Percentiles rank a stretch among this genome's conserved stretches.
Conservation (phyloP, 2,329 filamentous ascomycete species). For the Talaromyces sp. region DNA sequence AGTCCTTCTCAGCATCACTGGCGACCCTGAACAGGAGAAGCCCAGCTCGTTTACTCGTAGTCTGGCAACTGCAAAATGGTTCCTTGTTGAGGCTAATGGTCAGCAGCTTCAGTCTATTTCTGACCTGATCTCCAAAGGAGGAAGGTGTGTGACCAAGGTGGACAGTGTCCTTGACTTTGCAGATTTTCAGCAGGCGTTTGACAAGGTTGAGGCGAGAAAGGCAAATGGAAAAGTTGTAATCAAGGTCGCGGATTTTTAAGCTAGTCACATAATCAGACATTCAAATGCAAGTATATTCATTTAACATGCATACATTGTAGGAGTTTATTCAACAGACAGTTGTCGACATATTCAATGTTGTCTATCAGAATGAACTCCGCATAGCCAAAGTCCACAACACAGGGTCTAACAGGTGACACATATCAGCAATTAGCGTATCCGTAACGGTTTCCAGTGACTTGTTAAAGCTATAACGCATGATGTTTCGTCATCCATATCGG, state of each 20-base stretch:
- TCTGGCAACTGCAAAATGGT: slow-evolving; percentile 1
- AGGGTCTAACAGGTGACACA: too few relatives aligned
- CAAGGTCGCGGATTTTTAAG: background rate
- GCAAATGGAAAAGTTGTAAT: slow-evolving; percentile 7
- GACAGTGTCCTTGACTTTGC: slow-evolving; percentile 6
- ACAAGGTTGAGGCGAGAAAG: slow-evolving; percentile 6
- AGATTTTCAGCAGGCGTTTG: slow-evolving; percentile 7
- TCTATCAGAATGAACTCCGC: too few relatives aligned
- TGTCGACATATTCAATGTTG: too few relatives aligned
- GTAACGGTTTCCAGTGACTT: too few relatives aligned
- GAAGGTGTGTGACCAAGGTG: slow-evolving; percentile 3
- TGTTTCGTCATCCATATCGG: too few relatives aligned
- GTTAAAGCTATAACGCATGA: too few relatives aligned
- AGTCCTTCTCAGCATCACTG: slow-evolving; percentile 5
- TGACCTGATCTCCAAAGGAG: background rate
- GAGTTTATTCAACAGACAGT: too few relatives aligned
- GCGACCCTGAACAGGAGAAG: slow-evolving; percentile 4
- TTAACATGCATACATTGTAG: too few relatives aligned
- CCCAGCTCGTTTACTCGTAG: background rate
- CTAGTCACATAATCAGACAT: too few relatives aligned
- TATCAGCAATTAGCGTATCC: too few relatives aligned
- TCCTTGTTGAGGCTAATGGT: slow-evolving; percentile 5
- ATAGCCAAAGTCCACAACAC: too few relatives aligned
- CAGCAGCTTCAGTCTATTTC: background rate
- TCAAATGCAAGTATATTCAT: too few relatives aligned